Base-by-base conservation (phyloP, 2,329 filamentous ascomycete species). In the Myriosclerotinia scirpicola region DNA sequence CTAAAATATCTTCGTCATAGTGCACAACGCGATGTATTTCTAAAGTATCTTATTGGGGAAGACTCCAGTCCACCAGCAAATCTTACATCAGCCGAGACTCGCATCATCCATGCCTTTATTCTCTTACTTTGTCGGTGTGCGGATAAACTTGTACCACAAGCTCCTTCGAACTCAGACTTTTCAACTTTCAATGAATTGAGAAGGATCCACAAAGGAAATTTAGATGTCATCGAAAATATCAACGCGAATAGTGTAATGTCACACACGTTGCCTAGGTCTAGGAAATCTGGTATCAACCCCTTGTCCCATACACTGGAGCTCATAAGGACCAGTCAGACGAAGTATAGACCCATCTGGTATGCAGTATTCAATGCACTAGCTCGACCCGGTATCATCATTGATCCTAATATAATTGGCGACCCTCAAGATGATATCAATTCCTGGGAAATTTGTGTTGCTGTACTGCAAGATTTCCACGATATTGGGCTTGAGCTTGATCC, bases 31-130 rank as follows among this genome's bases (percentile, higher is more conserved):
- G 30, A 69, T 36, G 67, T 75, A 22, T 40, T 66, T 12, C 34
- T 73, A 17, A 54, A 56, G n/a, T 71, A 61, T 61, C 54, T 74
- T 8, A 52, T 58, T 50, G 71, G 69, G 30, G 30, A 60, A 38
- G 48, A 59, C 36, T 53, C 69, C 53, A n/a, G 67, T 38, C 42
- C 42, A 42, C 61, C 64, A 7, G 53, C n/a, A n/a, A 15, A 61
- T 66, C 61, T 40, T 14, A 68, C 71, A 5, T 69, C 77, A n/a
- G 44, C 67, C 50, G 42, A 54, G 61, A 7, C 67, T 5, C 34
- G 67, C 4, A 68, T 82, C 1, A 81, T 88, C 66, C 76, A 77
- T 8, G 82, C 84, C 3, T 87, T 84, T 71, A 78, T 89, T 30
- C 65, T 73, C 26, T 75, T 84, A n/a, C 76, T 85, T n/a, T 82